Evolutionary conservation across 2,329 filamentous ascomycete genomes (phyloP).

Genomic region (Neodidymelliopsis sp.): DNA sequence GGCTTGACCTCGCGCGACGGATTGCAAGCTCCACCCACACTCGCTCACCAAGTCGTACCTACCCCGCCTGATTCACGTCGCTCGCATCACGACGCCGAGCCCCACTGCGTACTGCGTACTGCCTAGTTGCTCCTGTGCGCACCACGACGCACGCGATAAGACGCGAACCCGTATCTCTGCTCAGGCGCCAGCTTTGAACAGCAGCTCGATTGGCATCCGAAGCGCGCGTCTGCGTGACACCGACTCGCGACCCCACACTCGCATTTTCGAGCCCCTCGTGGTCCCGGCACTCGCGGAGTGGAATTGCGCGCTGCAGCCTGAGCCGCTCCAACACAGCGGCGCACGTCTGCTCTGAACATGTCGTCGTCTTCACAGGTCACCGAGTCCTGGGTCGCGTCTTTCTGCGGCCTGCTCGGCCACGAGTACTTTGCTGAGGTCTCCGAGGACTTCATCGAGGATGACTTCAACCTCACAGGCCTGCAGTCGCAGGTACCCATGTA

Average conservation of each 20-base stretch:
- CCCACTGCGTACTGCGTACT: slow-evolving; percentile 16
- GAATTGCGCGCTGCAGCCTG: slow-evolving; percentile 30
- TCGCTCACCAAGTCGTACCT: slow-evolving; percentile 11
- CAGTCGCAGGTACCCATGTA: slow-evolving; percentile 98
- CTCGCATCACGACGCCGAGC: slow-evolving; percentile 17
- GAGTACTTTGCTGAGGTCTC: slow-evolving; percentile 99
- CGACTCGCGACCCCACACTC: slow-evolving; percentile 33
- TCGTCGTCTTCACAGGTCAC: slow-evolving; percentile 65
- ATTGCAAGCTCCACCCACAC: slow-evolving; percentile 1
- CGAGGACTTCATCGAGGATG: slow-evolving; percentile 99
- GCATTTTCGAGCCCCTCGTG: slow-evolving; percentile 40
- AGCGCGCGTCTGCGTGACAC: slow-evolving; percentile 9
- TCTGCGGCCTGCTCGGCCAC: slow-evolving; percentile 93
- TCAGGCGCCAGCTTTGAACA: not conserved
- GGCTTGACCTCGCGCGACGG: not conserved
- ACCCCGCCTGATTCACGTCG: slow-evolving; percentile 13
- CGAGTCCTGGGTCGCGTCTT: slow-evolving; percentile 98
- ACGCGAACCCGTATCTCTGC: not conserved
- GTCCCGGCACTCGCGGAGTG: slow-evolving; percentile 24
- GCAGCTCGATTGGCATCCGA: not conserved
- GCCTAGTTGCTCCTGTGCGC: slow-evolving; percentile 11
- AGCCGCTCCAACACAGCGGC: slow-evolving; percentile 26
- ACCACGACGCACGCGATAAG: slow-evolving; percentile 14
- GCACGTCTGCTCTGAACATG: slow-evolving; percentile 49
- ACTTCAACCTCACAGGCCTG: slow-evolving; percentile 97